A percentile compares a stretch with the other conserved stretches of the same genome.
Conservation (phyloP, 169 alveolate species). For the Perkinsus chesapeaki region DNA sequence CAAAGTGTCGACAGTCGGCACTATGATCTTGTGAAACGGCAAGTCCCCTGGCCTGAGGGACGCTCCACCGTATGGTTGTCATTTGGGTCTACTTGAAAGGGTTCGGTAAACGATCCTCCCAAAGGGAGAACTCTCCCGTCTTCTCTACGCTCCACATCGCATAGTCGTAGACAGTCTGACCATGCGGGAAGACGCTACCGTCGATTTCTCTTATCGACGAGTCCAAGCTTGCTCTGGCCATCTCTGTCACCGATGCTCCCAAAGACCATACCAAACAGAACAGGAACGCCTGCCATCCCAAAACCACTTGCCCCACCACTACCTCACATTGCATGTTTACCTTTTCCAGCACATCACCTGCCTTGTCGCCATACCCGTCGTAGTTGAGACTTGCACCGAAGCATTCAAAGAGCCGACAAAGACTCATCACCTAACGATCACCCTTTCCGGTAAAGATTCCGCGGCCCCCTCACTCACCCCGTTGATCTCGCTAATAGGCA, state of each 20-base stretch:
- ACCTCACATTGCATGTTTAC: background rate
- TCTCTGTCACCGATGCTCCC: slow-evolving; percentile 82
- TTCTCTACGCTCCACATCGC: slow-evolving; percentile 67
- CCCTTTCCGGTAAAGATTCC: background rate
- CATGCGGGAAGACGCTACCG: slow-evolving; percentile 70
- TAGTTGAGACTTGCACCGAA: slow-evolving; percentile 49
- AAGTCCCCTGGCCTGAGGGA: slow-evolving; percentile 57
- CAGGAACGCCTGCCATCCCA: slow-evolving; percentile 62
- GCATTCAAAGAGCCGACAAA: slow-evolving; percentile 70
- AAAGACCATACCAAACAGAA: slow-evolving; percentile 83
- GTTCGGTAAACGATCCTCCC: slow-evolving; percentile 44
- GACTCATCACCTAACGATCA: background rate
- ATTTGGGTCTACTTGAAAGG: slow-evolving; percentile 30
- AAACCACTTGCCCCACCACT: slow-evolving; percentile 19
- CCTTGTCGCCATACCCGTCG: slow-evolving; percentile 39
- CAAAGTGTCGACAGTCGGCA: slow-evolving; percentile 85
- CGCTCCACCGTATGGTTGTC: slow-evolving; percentile 52
- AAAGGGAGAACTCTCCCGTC: slow-evolving; percentile 48
- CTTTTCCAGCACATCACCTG: slow-evolving; percentile 39
- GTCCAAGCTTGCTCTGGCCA: slow-evolving; percentile 64
- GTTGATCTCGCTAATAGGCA: slow-evolving; percentile 68
- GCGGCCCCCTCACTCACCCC: slow-evolving; percentile 42
- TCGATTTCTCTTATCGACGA: slow-evolving; percentile 66
- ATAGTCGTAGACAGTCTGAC: slow-evolving; percentile 81
- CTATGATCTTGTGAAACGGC: slow-evolving; percentile 76